Percentiles rank a stretch among this genome's conserved stretches.
Evolutionary conservation across 2,329 filamentous ascomycete genomes (phyloP).

Genomic region (Fusarium sp.): DNA sequence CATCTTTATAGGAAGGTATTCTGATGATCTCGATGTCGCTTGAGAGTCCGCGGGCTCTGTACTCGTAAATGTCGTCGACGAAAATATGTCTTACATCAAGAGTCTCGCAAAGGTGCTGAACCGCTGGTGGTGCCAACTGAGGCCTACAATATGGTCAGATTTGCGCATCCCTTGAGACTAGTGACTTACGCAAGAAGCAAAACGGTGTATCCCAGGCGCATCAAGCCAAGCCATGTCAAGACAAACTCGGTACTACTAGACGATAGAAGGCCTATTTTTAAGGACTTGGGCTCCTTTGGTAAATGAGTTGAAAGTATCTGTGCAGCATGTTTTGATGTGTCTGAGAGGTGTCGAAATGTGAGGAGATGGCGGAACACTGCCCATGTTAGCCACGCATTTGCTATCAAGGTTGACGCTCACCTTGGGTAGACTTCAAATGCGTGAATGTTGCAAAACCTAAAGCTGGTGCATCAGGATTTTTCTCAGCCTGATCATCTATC

Average conservation of each 20-base stretch:
- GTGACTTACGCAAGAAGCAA: constrained; percentile 62
- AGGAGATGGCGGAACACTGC: constrained; percentile 22
- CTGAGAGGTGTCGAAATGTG: constrained; percentile 43
- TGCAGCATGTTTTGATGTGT: constrained; percentile 49
- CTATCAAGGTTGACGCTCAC: neutral
- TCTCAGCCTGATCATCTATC: constrained; percentile 57
- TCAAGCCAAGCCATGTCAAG: constrained; percentile 67
- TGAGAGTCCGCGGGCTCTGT: neutral
- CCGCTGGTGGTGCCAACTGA: constrained; percentile 55
- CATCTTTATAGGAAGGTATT: constrained; percentile 12
- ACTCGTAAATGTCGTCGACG: constrained; percentile 49
- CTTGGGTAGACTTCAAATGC: neutral
- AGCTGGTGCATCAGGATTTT: constrained; percentile 53
- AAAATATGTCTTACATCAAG: constrained; percentile 56
- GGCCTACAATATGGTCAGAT: constrained; percentile 48
- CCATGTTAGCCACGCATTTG: neutral
- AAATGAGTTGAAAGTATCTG: constrained; percentile 15
- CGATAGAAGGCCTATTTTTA: constrained; percentile 58
- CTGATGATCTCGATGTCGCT: constrained; percentile 6
- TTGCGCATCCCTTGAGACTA: rapidly evolving
- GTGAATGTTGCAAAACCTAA: constrained; percentile 57
- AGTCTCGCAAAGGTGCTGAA: constrained; percentile 61
- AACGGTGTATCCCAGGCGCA: constrained; percentile 63
- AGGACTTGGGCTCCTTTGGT: rapidly evolving
- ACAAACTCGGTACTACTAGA: constrained; percentile 67